These are phyloP conservation scores for Wickerhamomyces sydowiorum DNA, from an alignment of 805 yeast genomes.

Conservation along the genomic window DNA sequence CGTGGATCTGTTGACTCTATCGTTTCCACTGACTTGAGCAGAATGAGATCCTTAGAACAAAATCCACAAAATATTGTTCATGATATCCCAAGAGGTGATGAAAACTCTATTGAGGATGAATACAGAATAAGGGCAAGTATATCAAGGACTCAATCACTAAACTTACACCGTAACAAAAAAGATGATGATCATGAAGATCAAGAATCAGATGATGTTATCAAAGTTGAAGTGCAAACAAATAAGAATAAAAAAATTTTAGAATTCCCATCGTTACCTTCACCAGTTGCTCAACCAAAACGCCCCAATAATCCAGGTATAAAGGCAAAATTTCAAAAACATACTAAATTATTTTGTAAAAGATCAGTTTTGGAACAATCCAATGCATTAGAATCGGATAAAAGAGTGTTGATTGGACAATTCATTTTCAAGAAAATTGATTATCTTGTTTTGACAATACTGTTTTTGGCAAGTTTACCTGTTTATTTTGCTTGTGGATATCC, in stretches of 20 bases:
- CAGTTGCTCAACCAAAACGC: conserved; percentile 10
- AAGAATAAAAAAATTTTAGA: conserved; percentile 1
- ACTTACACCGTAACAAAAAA: not conserved
- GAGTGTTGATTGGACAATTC: conserved; percentile 28
- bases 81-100: conserved; percentile 17
- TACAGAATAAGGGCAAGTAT: conserved; percentile 9
- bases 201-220: not conserved
- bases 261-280: conserved; percentile 13
- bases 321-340: conserved; percentile 5
- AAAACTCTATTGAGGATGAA: conserved; percentile 15
- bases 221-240: conserved; percentile 2
- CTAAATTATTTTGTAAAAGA: conserved; percentile 18
- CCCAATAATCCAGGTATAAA: conserved; percentile 11
- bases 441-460: conserved; percentile 39
- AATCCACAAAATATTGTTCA: conserved; percentile 1
- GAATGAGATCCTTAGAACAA: not conserved
- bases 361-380: conserved; percentile 12
- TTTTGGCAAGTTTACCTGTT: conserved; percentile 52
- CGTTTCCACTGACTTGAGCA: not conserved
- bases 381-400: conserved; percentile 7
- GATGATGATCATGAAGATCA: not conserved
- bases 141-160: not conserved
- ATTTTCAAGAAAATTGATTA: conserved; percentile 48
- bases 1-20: not conserved
- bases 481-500: conserved; percentile 53